These are phyloP conservation scores for Evansstolkia leycettana DNA, from an alignment of 495 filamentous ascomycete genomes.

Conservation along the genomic window DNA sequence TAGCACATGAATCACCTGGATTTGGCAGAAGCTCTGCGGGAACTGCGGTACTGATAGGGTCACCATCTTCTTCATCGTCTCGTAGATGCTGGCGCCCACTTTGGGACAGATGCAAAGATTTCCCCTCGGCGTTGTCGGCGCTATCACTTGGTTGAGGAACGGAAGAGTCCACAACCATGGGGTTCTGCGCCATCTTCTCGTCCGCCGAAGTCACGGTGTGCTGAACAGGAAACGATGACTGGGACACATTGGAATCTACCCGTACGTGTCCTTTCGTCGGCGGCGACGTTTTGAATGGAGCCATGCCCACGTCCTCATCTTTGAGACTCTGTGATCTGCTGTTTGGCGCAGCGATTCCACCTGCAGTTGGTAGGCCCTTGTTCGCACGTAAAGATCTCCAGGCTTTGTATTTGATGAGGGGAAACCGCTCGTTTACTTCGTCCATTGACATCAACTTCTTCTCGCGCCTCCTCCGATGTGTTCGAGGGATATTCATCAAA, in stretches of 20 bases:
- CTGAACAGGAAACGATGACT: slow-evolving; percentile 7
- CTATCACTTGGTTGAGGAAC: background rate
- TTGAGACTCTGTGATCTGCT: slow-evolving; percentile 19
- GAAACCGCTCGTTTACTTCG: slow-evolving; percentile 95
- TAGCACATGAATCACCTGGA: slow-evolving; percentile 89
- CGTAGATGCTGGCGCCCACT: slow-evolving; percentile 7
- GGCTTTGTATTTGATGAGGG: slow-evolving; percentile 86
- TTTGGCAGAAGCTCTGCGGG: slow-evolving; percentile 71
- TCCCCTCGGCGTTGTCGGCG: background rate
- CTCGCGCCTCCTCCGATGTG: slow-evolving; percentile 74
- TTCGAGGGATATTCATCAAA: slow-evolving; percentile 63
- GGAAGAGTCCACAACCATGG: slow-evolving; percentile 4
- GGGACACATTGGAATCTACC: slow-evolving; percentile 7
- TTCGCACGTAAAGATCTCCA: slow-evolving; percentile 79
- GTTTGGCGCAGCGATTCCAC: slow-evolving; percentile 66
- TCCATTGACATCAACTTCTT: slow-evolving; percentile 99
- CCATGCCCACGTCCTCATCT: slow-evolving; percentile 5
- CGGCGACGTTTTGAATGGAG: slow-evolving; percentile 1
- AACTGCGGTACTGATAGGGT: slow-evolving; percentile 72
- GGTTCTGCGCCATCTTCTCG: background rate
- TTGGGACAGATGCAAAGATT: slow-evolving; percentile 1
- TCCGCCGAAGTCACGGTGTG: background rate
- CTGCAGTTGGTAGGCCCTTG: slow-evolving; percentile 71
- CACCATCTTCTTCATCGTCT: slow-evolving; percentile 55
- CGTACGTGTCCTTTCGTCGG: slow-evolving; percentile 9